Evolutionary conservation across 2,329 filamentous ascomycete genomes (phyloP), one percentile per base, ranked within the genome.

Genomic region (Stagonosporopsis vannaccii): DNA sequence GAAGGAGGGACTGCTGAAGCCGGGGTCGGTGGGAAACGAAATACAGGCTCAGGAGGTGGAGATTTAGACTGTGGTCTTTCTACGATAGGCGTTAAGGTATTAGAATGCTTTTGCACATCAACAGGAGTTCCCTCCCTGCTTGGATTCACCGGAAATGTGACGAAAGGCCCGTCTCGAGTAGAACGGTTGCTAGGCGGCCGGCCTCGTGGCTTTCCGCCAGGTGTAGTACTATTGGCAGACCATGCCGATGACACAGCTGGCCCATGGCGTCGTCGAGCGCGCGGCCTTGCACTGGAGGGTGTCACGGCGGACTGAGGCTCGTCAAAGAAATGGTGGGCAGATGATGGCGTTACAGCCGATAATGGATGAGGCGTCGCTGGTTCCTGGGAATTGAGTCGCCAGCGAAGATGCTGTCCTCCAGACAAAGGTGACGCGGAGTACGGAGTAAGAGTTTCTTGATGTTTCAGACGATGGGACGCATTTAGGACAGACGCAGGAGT

Each of bases 161-260:
- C 87, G 62, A 87, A 90, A 0, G 89, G 86, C 0, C 86, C 86
- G 60, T 90, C 87, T 13, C 85, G 81, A 0, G 83, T 81, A n/a
- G 82, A 84, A 23, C 87, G 84, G 65, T 89, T 90, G 52, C 87
- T 90, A 0, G 91, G 91, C 37, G 93, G 93, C 56, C 93, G 82
- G 6, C 93, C 92, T 62, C 92, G 82, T 13, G 90, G 82, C 73
- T 93, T 96, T 2, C 89, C 88, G 4, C 82, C 85, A 1, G 85
- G 79, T 12, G 86, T 81, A 35, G 82, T 80, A 15, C 85, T 85
- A 56, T 84, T 85, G 60, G 86, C 86, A 51, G 89, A 87, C 93
- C 93, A 97, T 0, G 93, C 93, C 9, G 92, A 97, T 0, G 92
- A 97, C 0, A 97, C 91, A 6, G 91, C 92, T 0, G 92, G 90